Percentiles rank a stretch among this genome's conserved stretches.
phyloP scores from a whole-genome alignment of 257 asterid genomes.

The Perilla frutescens region DNA sequence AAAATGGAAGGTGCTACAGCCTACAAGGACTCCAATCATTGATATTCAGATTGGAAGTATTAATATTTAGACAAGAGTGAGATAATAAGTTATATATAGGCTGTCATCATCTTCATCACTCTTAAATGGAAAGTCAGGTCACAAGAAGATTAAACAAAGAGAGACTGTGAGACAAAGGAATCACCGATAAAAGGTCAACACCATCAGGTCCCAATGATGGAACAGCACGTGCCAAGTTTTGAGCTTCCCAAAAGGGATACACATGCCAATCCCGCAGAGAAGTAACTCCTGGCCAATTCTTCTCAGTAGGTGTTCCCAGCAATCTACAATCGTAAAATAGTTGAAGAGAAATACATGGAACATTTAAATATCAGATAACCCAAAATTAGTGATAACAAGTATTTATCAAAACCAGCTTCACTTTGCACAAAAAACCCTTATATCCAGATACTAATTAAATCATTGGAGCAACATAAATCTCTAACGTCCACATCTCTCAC shows the following conservation, averaged over 20 bases:
- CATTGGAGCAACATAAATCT: not conserved
- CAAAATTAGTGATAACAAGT: not conserved
- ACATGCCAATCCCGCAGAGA: constrained; percentile 92
- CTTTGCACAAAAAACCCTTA: not conserved
- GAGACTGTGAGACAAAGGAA: constrained; percentile 32
- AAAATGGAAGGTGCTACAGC: not conserved
- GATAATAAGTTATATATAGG: not conserved
- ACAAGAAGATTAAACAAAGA: constrained; percentile 6
- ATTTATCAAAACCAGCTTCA: not conserved
- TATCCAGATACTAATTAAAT: not conserved
- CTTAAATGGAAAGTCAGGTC: not conserved
- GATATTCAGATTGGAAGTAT: not conserved
- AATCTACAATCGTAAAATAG: constrained; percentile 48
- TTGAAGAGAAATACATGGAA: constrained; percentile 2
- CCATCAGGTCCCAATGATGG: constrained; percentile 84
- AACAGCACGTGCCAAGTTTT: constrained; percentile 76
- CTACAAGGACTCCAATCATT: not conserved
- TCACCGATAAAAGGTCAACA: constrained; percentile 80
- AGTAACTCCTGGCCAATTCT: constrained; percentile 88
- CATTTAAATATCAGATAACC: not conserved
- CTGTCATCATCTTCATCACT: not conserved
- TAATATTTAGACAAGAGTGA: not conserved
- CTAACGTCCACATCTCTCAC: not conserved
- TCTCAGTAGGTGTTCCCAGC: constrained; percentile 91
- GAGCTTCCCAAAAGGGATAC: constrained; percentile 94